These are phyloP conservation scores for Pseudogymnoascus destructans DNA, from an alignment of 2,329 filamentous ascomycete genomes.

Conservation along the genomic window DNA sequence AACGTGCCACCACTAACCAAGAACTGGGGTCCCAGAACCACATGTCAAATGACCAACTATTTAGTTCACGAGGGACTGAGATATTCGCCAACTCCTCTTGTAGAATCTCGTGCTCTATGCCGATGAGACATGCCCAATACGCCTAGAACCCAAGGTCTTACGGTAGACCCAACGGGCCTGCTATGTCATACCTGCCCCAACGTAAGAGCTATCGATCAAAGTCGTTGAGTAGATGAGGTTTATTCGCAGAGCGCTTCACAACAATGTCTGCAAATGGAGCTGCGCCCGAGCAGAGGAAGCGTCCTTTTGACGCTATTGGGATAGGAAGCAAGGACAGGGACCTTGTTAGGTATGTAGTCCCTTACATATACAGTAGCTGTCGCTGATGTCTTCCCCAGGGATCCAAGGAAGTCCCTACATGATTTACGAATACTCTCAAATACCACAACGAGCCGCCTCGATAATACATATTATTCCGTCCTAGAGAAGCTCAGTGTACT, in stretches of 20 bases:
- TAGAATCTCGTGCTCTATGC: slow-evolving; percentile 1
- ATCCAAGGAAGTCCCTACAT: slow-evolving; percentile 37
- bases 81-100: neutral
- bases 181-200: slow-evolving; percentile 8
- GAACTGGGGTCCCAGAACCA: slow-evolving; percentile 3
- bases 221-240: neutral
- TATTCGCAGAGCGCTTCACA: neutral
- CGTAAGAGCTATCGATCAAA: neutral
- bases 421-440: slow-evolving; percentile 48
- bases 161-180: neutral
- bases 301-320: neutral
- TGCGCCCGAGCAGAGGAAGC: neutral
- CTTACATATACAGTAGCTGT: neutral
- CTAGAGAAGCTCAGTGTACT: slow-evolving; percentile 54
- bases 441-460: slow-evolving; percentile 50
- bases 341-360: neutral
- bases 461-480: slow-evolving; percentile 62
- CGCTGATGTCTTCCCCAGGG: slow-evolving; percentile 28
- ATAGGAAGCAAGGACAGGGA: neutral
- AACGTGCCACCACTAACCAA: slow-evolving; percentile 4
- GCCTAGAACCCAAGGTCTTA: slow-evolving; percentile 6
- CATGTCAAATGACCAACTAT: slow-evolving; percentile 4
- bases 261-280: slow-evolving; percentile 7
- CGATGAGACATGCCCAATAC: neutral
- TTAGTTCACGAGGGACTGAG: neutral